Evolutionary conservation across 306 rosid genomes (phyloP).

Genomic region (Rubus idaeus): DNA sequence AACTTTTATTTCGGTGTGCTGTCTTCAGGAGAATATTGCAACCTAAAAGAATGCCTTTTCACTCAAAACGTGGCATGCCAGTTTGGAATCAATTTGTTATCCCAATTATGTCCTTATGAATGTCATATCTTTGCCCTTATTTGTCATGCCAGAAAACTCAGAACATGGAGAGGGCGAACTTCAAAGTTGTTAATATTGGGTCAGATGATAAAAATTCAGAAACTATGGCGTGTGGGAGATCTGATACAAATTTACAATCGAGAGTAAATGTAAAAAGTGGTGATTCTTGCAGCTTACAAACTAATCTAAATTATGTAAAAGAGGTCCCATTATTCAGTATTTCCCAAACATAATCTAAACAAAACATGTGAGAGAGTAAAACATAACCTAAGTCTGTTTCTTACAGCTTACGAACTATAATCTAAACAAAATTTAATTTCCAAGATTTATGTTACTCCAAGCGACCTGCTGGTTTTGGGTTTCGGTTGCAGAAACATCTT

Average conservation of each 20-base stretch:
- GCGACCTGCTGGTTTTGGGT: not conserved
- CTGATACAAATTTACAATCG: not conserved
- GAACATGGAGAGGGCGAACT: not conserved
- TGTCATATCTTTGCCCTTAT: not conserved
- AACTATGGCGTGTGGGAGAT: not conserved
- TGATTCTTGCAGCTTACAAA: not conserved
- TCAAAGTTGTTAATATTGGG: not conserved
- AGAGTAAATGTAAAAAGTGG: not conserved
- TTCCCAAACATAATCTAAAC: not conserved
- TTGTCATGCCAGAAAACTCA: not conserved
- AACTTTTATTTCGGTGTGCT: not conserved
- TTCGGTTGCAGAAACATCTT: not conserved
- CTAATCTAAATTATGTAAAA: not conserved
- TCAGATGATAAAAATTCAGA: not conserved
- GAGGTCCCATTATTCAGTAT: not conserved
- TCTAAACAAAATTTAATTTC: not conserved
- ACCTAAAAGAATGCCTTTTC: slow-evolving; percentile 4
- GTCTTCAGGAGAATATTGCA: not conserved
- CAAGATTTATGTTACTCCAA: not conserved
- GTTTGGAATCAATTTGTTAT: not conserved
- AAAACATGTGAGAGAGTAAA: not conserved
- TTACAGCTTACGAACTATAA: slow-evolving; percentile 1
- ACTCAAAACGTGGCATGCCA: not conserved
- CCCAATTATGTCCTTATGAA: not conserved
- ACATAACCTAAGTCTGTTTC: not conserved